These are phyloP conservation scores for Berberis vulgaris DNA, from an alignment of 164 flowering plant species.

Conservation along the genomic window DNA sequence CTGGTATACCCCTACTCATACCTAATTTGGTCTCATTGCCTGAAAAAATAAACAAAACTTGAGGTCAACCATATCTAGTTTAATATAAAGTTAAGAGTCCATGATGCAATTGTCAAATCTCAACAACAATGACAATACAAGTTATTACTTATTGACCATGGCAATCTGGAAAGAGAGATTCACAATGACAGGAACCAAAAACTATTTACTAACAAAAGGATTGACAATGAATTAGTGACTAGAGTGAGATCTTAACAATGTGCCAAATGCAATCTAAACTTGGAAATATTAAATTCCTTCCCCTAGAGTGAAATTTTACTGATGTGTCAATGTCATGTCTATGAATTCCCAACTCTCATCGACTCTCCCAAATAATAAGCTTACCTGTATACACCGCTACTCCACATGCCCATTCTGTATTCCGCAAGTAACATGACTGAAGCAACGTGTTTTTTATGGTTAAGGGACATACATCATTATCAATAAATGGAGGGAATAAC, in stretches of 20 bases:
- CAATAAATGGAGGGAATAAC: conserved; percentile 93
- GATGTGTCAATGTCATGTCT: not conserved
- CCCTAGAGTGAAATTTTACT: not conserved
- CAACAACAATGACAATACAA: too few species aligned
- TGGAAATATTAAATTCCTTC: too few species aligned
- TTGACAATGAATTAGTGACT: too few species aligned
- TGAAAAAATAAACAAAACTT: conserved; percentile 13
- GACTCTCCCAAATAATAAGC: conserved; percentile 10
- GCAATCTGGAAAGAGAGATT: too few species aligned
- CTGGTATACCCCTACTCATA: conserved; percentile 93
- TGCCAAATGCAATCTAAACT: too few species aligned
- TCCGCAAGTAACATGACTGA: conserved; percentile 95
- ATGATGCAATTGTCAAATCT: not conserved
- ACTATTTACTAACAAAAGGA: too few species aligned
- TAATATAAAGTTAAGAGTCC: not conserved
- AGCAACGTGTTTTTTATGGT: conserved; percentile 91
- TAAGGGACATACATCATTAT: conserved; percentile 88
- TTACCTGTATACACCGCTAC: conserved; percentile 96
- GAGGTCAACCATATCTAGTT: too few species aligned
- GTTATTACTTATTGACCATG: too few species aligned
- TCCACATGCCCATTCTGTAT: conserved; percentile 99
- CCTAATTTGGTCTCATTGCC: conserved; percentile 98
- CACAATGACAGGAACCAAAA: too few species aligned
- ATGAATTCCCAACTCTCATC: not conserved
- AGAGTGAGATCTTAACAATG: too few species aligned